Base-by-base conservation (phyloP, 1,284 basidiomycete species). In the Waitea zeae region DNA sequence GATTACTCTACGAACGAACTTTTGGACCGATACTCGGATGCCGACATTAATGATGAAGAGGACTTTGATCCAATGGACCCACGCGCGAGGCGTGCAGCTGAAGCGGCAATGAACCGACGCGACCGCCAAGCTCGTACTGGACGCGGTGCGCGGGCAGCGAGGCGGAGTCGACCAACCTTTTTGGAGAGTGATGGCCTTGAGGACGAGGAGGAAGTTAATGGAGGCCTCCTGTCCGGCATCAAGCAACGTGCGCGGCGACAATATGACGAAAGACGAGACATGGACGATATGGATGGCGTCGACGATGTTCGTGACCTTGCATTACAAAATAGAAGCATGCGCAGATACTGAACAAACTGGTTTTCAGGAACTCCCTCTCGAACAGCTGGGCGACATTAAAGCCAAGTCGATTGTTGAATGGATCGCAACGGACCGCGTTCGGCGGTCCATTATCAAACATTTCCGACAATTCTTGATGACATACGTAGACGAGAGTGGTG, bases 321-420 rank as follows among this genome's bases (percentile, higher is more conserved):
- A 15, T n/a, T n/a, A n/a, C n/a, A n/a, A n/a, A n/a, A 26, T 19
- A 24, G n/a, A 20, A 17, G 22, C 38, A 19, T 41, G 31, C 35
- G 5, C 34, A 15, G 17, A 29, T 41, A 19, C 33, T 44, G 37
- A 38, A 35, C n/a, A n/a, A n/a, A 30, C 38, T 26, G 15, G 37
- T 12, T 20, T 38, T n/a, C 48, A 96, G 74, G 92, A 96, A 53
- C 65, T 99, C 38, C 89, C 92, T 0, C 57, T 96, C 31, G 93
- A 98, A 51, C 90, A 99, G 59, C 63, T 99, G 11, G 87, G 86
- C 42, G 93, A 99, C 49, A 87, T 98, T 64, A 97, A 97, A 53
- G 87, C 92, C 20, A 87, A 92, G 48, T 90, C 88, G 13, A 89
- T 98, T 36, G 83, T 84, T 5, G 90, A 95, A 53, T 99, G 95